phyloP scores from a whole-genome alignment of 140 eudicot genomes.

The Stevia rebaudiana region DNA sequence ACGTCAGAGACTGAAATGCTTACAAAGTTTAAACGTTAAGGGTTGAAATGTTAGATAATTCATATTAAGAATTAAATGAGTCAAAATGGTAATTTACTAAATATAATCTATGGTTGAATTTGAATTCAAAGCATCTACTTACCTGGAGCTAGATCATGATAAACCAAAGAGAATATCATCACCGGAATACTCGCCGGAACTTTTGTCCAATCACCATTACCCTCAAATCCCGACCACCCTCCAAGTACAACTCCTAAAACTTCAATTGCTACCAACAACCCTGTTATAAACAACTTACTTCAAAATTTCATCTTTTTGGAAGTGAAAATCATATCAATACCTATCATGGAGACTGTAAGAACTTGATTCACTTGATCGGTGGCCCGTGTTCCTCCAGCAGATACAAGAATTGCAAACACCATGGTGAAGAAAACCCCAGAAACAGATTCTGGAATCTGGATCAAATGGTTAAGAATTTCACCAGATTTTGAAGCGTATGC shows the following conservation, averaged over 20 bases:
- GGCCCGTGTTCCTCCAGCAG: conserved; percentile 61
- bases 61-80: too few relatives aligned
- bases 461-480: conserved; percentile 56
- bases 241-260: conserved; percentile 52
- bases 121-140: neutral
- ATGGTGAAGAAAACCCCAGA: conserved; percentile 55
- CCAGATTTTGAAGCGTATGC: conserved; percentile 84
- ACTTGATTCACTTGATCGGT: conserved; percentile 75
- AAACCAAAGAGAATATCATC: conserved; percentile 79
- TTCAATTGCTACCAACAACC: conserved; percentile 58
- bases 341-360: conserved; percentile 71
- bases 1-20: too few relatives aligned
- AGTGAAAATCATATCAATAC: conserved; percentile 23
- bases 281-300: conserved; percentile 54
- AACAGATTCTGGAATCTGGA: conserved; percentile 50
- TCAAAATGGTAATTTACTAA: too few relatives aligned
- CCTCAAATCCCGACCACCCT: conserved; percentile 63
- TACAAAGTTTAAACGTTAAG: too few relatives aligned
- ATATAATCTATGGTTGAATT: neutral
- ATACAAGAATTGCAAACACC: conserved; percentile 46
- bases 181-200: conserved; percentile 82
- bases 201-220: conserved; percentile 65
- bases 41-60: too few relatives aligned
- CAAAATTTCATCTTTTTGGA: conserved; percentile 9
- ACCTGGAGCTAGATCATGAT: conserved; percentile 89